Evolutionary conservation across 1,284 basidiomycete genomes (phyloP), one percentile per base, ranked within the genome.

Genomic region (Coniferiporia weirii): DNA sequence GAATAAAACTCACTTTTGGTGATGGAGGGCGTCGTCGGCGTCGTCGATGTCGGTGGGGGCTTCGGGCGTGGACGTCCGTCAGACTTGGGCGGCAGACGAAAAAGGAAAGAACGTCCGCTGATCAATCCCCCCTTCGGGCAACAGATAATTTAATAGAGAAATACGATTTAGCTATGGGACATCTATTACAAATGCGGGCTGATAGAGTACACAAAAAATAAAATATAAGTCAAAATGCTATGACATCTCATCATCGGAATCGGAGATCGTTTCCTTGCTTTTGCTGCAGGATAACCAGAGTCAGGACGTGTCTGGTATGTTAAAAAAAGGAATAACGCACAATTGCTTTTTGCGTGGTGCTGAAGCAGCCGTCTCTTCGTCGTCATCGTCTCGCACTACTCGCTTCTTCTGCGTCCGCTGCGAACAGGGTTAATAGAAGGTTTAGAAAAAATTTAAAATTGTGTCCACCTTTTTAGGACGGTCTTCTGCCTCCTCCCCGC

Each of bases 181-280:
- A 27, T 27, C 27, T 27, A 27, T 27, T 27, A 27, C 27, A 27
- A 27, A 3, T 27, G 27, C 27, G 27, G 27, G 27, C 27, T 27
- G 5, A 5, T 27, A 27, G 27, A 27, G 27, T 27, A 27, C 27
- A 27, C 27, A 27, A 27, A 46, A 9, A 6, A 46, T n/a, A 46
- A 15, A 19, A 46, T 20, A 46, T 46, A 19, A n/a, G 17, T 46
- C 44, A n/a, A 46, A 6, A n/a, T 17, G 44, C 53, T 54, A 78
- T 56, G 74, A 69, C 76, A 77, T 84, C 61, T 88, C 87, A 50
- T 89, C 87, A 67, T 91, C 89, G 3, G 87, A 88, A 69, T 90
- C 87, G 3, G 86, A 87, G 53, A 91, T 80, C 66, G 83, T 79
- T 66, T 85, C 89, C 70, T 89, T 89, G 69, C 87, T 89, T 76